Percentiles rank a stretch among this genome's conserved stretches.
Conservation (phyloP, 441 rosid species). For the Jatropha multifida region DNA sequence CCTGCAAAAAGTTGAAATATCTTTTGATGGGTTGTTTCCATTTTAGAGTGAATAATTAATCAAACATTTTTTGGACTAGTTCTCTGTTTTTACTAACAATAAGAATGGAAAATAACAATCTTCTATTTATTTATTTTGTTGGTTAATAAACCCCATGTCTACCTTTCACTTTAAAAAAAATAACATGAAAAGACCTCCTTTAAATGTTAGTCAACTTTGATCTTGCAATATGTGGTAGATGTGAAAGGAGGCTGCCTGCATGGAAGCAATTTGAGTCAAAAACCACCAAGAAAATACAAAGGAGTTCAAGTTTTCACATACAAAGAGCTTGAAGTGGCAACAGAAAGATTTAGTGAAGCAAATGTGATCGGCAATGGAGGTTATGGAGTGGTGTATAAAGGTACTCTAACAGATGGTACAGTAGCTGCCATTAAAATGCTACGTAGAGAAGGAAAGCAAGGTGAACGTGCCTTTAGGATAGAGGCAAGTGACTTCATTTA, state of each 20-base stretch:
- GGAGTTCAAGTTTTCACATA: slow-evolving; percentile 85
- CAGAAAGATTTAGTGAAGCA: slow-evolving; percentile 53
- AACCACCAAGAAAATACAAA: slow-evolving; percentile 25
- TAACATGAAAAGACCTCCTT: not conserved
- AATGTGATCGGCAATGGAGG: slow-evolving; percentile 64
- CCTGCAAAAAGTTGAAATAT: not conserved
- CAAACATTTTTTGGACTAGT: not conserved
- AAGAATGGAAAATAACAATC: not conserved
- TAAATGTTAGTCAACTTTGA: slow-evolving; percentile 18
- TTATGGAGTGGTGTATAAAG: slow-evolving; percentile 68
- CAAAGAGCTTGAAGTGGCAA: slow-evolving; percentile 74
- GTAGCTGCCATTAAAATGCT: slow-evolving; percentile 75
- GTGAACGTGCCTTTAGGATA: slow-evolving; percentile 77
- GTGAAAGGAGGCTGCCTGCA: slow-evolving; percentile 65
- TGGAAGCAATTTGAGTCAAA: slow-evolving; percentile 38
- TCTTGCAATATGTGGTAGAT: slow-evolving; percentile 37
- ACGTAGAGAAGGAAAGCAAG: slow-evolving; percentile 59
- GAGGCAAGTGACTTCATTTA: slow-evolving; percentile 65
- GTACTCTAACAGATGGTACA: slow-evolving; percentile 69
- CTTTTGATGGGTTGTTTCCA: not conserved
- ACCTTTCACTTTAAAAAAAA: too few relatives aligned
- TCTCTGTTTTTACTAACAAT: not conserved
- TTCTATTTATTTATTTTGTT: too few relatives aligned
- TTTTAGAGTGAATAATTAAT: not conserved
- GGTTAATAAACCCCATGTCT: too few relatives aligned